A percentile compares a stretch with the other conserved stretches of the same genome.
Conservation (phyloP, 306 rosid species). For the Geum urbanum region DNA sequence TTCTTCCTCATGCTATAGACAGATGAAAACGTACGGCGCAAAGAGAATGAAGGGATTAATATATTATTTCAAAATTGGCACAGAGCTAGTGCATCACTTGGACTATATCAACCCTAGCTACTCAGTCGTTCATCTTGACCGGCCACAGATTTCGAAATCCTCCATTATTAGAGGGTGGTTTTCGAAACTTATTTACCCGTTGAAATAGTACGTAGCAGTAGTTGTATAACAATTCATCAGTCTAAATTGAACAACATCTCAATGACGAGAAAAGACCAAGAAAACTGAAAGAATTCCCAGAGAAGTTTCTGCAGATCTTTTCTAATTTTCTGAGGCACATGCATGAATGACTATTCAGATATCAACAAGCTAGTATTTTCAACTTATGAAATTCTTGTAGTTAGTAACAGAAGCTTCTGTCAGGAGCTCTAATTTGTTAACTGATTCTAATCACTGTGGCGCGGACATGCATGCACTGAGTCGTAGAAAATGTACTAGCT, state of each 20-base stretch:
- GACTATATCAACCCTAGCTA: conserved; percentile 2
- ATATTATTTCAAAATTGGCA: neutral
- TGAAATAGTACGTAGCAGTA: neutral
- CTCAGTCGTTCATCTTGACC: conserved; percentile 5
- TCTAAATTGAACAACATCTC: neutral
- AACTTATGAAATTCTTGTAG: neutral
- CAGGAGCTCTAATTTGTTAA: neutral
- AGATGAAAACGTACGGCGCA: conserved; percentile 1
- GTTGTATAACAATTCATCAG: neutral
- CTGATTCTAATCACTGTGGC: neutral
- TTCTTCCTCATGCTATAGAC: neutral
- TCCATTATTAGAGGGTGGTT: neutral
- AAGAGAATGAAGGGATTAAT: neutral
- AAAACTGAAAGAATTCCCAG: neutral
- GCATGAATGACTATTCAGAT: neutral
- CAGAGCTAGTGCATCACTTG: neutral
- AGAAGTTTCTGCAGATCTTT: neutral
- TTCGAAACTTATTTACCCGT: neutral
- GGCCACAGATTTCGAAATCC: neutral
- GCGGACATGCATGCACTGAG: too few relatives aligned
- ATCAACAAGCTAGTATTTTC: neutral
- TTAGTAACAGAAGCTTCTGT: neutral
- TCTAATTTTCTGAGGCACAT: neutral
- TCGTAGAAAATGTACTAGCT: too few relatives aligned
- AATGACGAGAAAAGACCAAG: neutral